A percentile compares a stretch with the other conserved stretches of the same genome.
Conservation (phyloP, 306 rosid species). For the Vicia villosa region DNA sequence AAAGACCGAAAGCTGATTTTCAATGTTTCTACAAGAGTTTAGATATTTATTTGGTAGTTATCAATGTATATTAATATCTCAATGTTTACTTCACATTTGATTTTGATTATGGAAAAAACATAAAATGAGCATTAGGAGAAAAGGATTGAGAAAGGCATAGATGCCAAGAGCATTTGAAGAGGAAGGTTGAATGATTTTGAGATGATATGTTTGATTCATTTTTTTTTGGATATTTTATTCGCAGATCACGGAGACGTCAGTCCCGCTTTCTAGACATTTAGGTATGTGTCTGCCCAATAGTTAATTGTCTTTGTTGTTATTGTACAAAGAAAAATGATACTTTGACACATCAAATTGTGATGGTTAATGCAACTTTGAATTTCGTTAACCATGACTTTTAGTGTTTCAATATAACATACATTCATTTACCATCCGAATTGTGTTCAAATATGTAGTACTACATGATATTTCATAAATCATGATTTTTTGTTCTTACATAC, state of each 20-base stretch:
- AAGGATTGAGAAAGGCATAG: background rate
- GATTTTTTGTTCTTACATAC: background rate
- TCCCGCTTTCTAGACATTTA: slow-evolving; percentile 84
- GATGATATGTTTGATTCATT: slow-evolving; percentile 2
- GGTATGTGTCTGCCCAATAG: slow-evolving; percentile 53
- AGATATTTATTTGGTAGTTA: background rate
- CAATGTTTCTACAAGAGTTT: background rate
- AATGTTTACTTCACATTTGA: background rate
- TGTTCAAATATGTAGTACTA: background rate
- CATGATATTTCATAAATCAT: background rate
- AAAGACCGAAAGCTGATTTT: background rate
- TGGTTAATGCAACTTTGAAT: background rate
- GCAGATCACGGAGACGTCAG: slow-evolving; percentile 74
- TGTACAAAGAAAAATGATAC: background rate
- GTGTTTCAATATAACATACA: too few relatives aligned
- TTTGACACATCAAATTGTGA: background rate
- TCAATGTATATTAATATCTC: background rate
- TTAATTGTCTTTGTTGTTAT: background rate
- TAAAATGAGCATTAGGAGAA: background rate
- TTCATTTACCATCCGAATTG: too few relatives aligned
- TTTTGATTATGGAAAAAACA: background rate
- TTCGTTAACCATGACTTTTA: background rate
- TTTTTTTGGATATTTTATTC: slow-evolving; percentile 15
- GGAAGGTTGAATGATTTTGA: background rate
- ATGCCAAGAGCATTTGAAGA: background rate